phyloP scores from a whole-genome alignment of 805 yeast genomes.

The Wickerhamomyces chaumierensis region DNA sequence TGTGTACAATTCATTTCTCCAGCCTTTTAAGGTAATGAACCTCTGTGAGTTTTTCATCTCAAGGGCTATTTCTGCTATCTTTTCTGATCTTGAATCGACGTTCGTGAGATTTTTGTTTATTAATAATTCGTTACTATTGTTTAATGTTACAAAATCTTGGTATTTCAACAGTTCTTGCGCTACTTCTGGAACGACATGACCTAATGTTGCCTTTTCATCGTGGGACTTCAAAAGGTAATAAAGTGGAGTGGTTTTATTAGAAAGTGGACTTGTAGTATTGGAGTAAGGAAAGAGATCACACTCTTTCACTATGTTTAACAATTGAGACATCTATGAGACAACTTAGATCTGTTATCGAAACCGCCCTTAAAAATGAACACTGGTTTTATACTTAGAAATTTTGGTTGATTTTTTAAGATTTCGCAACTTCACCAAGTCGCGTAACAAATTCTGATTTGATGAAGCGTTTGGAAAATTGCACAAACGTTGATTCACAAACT shows the following conservation, averaged over 20 bases:
- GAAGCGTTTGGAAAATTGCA: too few species aligned
- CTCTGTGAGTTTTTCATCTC: slow-evolving; percentile 25
- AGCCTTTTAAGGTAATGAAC: slow-evolving; percentile 41
- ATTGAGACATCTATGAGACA: background rate
- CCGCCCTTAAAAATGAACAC: too few species aligned
- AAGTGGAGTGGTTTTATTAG: too few species aligned
- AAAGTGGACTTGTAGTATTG: too few species aligned
- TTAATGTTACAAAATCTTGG: slow-evolving; percentile 25
- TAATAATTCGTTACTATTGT: background rate
- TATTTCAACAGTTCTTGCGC: slow-evolving; percentile 30
- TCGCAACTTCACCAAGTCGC: too few species aligned
- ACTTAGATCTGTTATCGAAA: too few species aligned
- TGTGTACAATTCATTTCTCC: slow-evolving; percentile 81
- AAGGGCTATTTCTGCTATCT: slow-evolving; percentile 31
- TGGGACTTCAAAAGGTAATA: slow-evolving; percentile 6
- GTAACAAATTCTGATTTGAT: too few species aligned
- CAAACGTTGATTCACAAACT: too few species aligned
- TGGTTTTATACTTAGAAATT: too few species aligned
- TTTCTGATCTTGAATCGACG: background rate
- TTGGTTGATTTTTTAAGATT: too few species aligned
- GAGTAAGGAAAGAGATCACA: background rate
- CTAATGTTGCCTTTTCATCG: slow-evolving; percentile 9
- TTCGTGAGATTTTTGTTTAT: background rate
- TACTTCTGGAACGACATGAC: slow-evolving; percentile 16
- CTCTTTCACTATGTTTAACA: background rate